Conservation (phyloP, 352 stramenopile species). For the Phytopythium oedochilum region DNA sequence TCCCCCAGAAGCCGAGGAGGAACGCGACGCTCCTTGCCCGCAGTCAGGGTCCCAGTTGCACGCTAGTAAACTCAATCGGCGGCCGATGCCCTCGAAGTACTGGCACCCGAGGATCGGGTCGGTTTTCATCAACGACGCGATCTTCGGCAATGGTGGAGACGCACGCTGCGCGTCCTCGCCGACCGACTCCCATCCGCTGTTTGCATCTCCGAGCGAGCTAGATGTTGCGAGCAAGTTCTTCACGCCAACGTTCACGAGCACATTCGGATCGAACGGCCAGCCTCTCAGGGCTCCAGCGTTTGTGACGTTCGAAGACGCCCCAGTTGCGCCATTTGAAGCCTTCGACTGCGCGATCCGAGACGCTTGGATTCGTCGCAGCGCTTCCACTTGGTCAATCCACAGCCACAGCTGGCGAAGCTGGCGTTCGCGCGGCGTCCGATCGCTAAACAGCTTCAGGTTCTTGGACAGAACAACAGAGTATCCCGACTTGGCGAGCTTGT, state of each 20-base stretch:
- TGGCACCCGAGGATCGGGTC: conserved; percentile 66
- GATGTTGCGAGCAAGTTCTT: conserved; percentile 48
- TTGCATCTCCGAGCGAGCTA: conserved; percentile 9
- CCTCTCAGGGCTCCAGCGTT: conserved; percentile 45
- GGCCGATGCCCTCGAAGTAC: conserved; percentile 69
- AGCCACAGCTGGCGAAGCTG: conserved; percentile 65
- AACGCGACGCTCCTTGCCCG: conserved; percentile 23
- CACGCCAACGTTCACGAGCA: conserved; percentile 55
- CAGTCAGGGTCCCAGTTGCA: conserved; percentile 84
- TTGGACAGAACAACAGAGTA: conserved; percentile 78
- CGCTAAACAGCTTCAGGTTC: conserved; percentile 68
- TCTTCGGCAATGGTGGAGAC: conserved; percentile 4
- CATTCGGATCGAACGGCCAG: conserved; percentile 69
- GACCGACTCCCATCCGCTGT: conserved; percentile 3
- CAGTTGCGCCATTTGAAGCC: conserved; percentile 17
- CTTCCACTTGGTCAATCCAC: conserved; percentile 85
- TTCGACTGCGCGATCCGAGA: conserved; percentile 44
- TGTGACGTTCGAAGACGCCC: conserved; percentile 17
- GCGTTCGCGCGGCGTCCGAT: conserved; percentile 27
- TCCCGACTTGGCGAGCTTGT: conserved; percentile 60
- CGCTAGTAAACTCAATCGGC: conserved; percentile 60
- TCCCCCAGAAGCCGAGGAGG: conserved; percentile 12
- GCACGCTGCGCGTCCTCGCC: not conserved
- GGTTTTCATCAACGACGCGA: conserved; percentile 48
- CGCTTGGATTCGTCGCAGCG: conserved; percentile 55